Evolutionary conservation across 2,329 filamentous ascomycete species (phyloP), one percentile per base, ranked within the genome.

Genomic region (Gnomoniopsis smithogilvyi): DNA sequence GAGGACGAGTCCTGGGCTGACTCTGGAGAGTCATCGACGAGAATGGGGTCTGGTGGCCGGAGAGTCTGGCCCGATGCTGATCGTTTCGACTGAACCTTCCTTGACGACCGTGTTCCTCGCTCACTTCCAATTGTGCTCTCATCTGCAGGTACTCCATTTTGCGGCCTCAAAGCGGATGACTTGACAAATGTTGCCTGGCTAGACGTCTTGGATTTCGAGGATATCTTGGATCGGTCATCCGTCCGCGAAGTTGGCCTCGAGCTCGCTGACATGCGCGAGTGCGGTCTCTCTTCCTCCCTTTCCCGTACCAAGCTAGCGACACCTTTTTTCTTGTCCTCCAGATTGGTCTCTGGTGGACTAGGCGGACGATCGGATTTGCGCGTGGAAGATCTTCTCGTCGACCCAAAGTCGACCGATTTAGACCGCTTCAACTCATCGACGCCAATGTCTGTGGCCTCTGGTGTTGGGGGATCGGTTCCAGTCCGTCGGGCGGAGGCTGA

Each of bases 391-490:
- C 71, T 74, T 43, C 70, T 69, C 21, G 65, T 54, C 6, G 64
- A 59, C 24, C 75, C 70, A 19, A 74, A 70, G 30, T 80, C 79
- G 22, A 71, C 70, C 33, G 81, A 82, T 67, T 78, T 82, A 30
- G 80, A 78, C 62, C 78, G 77, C 56, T 68, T 70, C 59, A 75
- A 72, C 47, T 79, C 78, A 24, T 73, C 74, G 22, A 79, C 77
- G 54, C 86, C 85, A 22, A 90, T 66, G 68, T 92, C 89, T 22
- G 89, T 92, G 22, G 88, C 80, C 62, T 92, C 88, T 19, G 90
- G 90, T 1, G 90, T 92, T 51, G 80, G 72, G 1, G 81, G 81
- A 56, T 87, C 84, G 10, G 65, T 85, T 79, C 62, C 65, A 14
- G 64, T 85, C 79, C 62, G 64, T 51, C 63, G 67, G 49, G 60